Conservation (phyloP, 2,329 filamentous ascomycete species). For the Zymoseptoria tritici region DNA sequence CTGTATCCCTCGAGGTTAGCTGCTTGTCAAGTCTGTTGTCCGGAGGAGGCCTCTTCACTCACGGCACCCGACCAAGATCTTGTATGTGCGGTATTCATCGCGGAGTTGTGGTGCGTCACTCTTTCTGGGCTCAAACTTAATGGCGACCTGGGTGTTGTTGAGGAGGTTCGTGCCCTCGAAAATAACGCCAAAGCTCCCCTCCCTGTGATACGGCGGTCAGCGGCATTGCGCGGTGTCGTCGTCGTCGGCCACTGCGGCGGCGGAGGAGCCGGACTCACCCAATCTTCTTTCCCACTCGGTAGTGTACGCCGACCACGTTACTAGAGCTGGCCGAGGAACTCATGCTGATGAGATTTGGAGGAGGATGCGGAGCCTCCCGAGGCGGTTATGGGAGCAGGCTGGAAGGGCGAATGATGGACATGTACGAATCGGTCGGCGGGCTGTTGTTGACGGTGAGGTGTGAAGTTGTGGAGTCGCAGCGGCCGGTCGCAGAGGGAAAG, state of each 20-base stretch:
- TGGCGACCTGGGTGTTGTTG: constrained; percentile 98
- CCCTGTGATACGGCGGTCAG: constrained; percentile 32
- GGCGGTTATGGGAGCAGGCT: neutral
- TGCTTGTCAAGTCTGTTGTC: neutral
- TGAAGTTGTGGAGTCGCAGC: neutral
- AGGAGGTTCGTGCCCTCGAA: constrained; percentile 97
- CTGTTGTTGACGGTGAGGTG: neutral
- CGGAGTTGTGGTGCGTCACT: constrained; percentile 95
- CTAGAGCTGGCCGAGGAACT: constrained; percentile 39
- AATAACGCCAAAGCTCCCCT: constrained; percentile 97
- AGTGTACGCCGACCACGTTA: constrained; percentile 97
- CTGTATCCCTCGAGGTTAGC: constrained; percentile 40
- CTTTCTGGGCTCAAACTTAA: constrained; percentile 99
- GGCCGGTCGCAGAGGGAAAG: neutral
- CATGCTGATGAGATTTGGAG: neutral
- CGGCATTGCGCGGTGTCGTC: neutral
- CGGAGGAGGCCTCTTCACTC: constrained; percentile 43
- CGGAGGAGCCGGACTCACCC: constrained; percentile 40
- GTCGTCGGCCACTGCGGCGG: neutral
- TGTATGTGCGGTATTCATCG: constrained; percentile 98
- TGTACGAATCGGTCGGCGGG: neutral
- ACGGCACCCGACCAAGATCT: constrained; percentile 99
- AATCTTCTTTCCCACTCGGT: constrained; percentile 98
- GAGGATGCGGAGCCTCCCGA: neutral
- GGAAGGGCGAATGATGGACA: neutral